Evolutionary conservation across 2,329 filamentous ascomycete species (phyloP).

Genomic region (Alternaria arbusti): DNA sequence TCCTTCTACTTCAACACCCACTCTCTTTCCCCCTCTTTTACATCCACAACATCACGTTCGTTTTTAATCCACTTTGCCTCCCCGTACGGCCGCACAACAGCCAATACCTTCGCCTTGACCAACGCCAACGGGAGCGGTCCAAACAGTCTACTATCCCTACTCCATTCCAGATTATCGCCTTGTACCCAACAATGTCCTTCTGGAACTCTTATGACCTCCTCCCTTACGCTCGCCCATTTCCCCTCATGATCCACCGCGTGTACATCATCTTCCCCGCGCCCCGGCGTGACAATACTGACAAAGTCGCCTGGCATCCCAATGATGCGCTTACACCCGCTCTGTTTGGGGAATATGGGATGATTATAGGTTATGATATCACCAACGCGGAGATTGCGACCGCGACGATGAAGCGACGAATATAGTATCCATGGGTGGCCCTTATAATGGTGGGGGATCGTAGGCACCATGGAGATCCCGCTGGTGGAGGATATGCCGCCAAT

Average conservation of each 20-base stretch:
- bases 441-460: conserved; percentile 65
- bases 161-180: conserved; percentile 85
- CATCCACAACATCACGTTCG: conserved; percentile 19
- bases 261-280: conserved; percentile 34
- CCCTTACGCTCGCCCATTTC: conserved; percentile 36
- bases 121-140: conserved; percentile 86
- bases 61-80: conserved; percentile 36
- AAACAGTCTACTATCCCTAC: conserved; percentile 84
- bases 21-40: conserved; percentile 15
- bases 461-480: conserved; percentile 85
- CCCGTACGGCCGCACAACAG: conserved; percentile 31
- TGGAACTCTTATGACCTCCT: conserved; percentile 76
- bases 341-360: conserved; percentile 68
- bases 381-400: conserved; percentile 70
- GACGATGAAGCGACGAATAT: conserved; percentile 36
- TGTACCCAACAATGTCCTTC: conserved; percentile 89
- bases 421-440: conserved; percentile 25
- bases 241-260: conserved; percentile 28
- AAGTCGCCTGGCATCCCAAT: conserved; percentile 67
- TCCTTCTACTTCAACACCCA: conserved; percentile 8
- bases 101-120: conserved; percentile 80
- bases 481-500: conserved; percentile 66
- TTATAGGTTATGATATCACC: conserved; percentile 84
- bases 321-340: conserved; percentile 78
- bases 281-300: conserved; percentile 70